Percentiles rank a stretch among this genome's conserved stretches.
Evolutionary conservation across 441 rosid genomes (phyloP).

Genomic region (Gossypium davidsonii): DNA sequence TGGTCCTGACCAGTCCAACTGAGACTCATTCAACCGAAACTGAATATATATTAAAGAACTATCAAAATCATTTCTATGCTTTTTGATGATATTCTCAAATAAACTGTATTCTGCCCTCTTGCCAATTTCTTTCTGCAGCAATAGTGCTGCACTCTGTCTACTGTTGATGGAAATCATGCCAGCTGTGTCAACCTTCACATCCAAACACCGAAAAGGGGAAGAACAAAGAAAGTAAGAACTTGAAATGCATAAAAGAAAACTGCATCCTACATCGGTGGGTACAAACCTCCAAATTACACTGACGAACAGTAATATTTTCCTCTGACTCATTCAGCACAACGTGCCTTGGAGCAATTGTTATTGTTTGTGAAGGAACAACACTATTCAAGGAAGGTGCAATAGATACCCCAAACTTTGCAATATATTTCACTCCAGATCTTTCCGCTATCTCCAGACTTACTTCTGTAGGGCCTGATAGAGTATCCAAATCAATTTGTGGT

Average conservation of each 20-base stretch:
- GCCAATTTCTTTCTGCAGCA: constrained; percentile 49
- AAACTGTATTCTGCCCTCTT: constrained; percentile 55
- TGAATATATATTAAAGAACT: constrained; percentile 53
- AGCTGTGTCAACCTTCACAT: constrained; percentile 59
- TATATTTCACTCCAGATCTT: constrained; percentile 47
- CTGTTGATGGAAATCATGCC: constrained; percentile 43
- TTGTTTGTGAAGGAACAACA: constrained; percentile 58
- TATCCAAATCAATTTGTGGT: constrained; percentile 68
- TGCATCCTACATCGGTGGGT: constrained; percentile 18
- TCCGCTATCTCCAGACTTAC: constrained; percentile 56
- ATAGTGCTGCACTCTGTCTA: constrained; percentile 47
- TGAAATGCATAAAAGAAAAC: constrained; percentile 10
- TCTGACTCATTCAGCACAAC: constrained; percentile 67
- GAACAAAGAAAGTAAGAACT: constrained; percentile 10
- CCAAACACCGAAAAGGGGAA: constrained; percentile 15
- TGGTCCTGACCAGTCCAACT: constrained; percentile 87
- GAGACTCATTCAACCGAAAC: constrained; percentile 55
- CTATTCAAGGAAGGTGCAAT: constrained; percentile 50
- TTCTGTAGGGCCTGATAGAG: constrained; percentile 88
- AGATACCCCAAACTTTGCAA: constrained; percentile 74
- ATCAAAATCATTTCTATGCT: constrained; percentile 60
- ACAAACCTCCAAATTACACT: constrained; percentile 74
- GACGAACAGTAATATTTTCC: constrained; percentile 63
- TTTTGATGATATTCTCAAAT: constrained; percentile 78
- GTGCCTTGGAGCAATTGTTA: constrained; percentile 71